phyloP scores from a whole-genome alignment of 306 rosid species.

The Boehmeria nivea region DNA sequence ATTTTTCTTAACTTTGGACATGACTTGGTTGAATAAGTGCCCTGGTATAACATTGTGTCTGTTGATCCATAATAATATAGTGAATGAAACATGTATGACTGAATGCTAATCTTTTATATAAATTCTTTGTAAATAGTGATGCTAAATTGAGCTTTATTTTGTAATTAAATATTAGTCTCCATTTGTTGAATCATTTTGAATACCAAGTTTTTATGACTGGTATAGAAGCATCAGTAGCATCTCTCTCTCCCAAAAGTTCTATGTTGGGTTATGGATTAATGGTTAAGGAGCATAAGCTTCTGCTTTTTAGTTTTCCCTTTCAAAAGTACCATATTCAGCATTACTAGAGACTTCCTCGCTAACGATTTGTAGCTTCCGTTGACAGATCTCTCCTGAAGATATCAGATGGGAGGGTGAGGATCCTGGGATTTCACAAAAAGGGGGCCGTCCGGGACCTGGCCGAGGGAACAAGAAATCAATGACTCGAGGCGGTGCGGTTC shows the following conservation, averaged over 20 bases:
- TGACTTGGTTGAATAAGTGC: not conserved
- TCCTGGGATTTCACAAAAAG: constrained; percentile 45
- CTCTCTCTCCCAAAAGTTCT: not conserved
- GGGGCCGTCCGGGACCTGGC: constrained; percentile 53
- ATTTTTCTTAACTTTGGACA: constrained; percentile 4
- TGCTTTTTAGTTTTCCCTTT: not conserved
- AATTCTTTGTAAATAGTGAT: not conserved
- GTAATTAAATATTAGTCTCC: too few species aligned
- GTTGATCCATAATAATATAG: not conserved
- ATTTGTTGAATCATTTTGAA: not conserved
- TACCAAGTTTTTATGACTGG: not conserved
- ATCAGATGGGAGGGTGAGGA: constrained; percentile 73
- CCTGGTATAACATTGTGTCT: not conserved
- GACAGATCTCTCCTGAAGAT: constrained; percentile 72
- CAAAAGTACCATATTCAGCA: not conserved
- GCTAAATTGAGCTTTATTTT: too few species aligned
- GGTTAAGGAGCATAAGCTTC: not conserved
- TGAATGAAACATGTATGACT: not conserved
- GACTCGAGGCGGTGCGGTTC: constrained; percentile 54
- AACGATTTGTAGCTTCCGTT: constrained; percentile 10
- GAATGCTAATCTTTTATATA: not conserved
- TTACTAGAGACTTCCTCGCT: not conserved
- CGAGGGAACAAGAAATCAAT: constrained; percentile 58
- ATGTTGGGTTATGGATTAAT: not conserved
- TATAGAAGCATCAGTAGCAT: too few species aligned